Evolutionary conservation across 192 early-diverging fungal genomes (phyloP).

Genomic region (Coemansia sp.): DNA sequence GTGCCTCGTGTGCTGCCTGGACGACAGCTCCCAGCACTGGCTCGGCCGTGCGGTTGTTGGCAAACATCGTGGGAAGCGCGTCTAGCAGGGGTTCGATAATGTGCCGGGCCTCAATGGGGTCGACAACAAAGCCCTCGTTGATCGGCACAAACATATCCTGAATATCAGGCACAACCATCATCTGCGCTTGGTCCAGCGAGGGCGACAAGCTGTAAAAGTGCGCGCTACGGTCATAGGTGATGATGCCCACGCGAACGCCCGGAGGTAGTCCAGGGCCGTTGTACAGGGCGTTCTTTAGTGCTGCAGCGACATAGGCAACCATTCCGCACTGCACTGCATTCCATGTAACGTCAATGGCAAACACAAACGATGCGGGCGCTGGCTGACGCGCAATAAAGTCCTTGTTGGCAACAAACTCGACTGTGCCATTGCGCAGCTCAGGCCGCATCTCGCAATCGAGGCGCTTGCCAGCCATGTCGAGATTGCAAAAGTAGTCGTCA

Average conservation of each 20-base stretch:
- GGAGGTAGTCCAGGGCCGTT: constrained; percentile 57
- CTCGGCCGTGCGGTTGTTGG: constrained; percentile 72
- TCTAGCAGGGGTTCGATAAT: constrained; percentile 85
- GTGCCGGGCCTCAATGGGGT: constrained; percentile 77
- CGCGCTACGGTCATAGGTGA: constrained; percentile 88
- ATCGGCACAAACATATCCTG: constrained; percentile 95
- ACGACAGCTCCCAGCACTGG: constrained; percentile 82
- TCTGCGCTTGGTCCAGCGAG: constrained; percentile 83
- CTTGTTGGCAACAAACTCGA: constrained; percentile 89
- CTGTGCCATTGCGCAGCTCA: constrained; percentile 86
- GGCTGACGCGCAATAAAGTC: constrained; percentile 68
- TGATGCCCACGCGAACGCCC: constrained; percentile 77
- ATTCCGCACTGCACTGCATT: constrained; percentile 85
- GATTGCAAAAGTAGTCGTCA: constrained; percentile 88
- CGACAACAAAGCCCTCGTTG: constrained; percentile 88
- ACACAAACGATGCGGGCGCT: constrained; percentile 74
- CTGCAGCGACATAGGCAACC: constrained; percentile 67
- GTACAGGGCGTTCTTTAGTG: constrained; percentile 75
- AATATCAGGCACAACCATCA: constrained; percentile 94
- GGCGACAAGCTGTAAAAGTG: constrained; percentile 96
- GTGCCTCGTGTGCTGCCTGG: constrained; percentile 71
- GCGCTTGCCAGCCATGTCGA: constrained; percentile 91
- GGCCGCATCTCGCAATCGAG: constrained; percentile 84
- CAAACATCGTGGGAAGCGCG: constrained; percentile 81
- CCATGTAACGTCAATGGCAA: constrained; percentile 96